Base-by-base conservation (phyloP, 495 filamentous ascomycete species). In the Penicillium maclennaniae region DNA sequence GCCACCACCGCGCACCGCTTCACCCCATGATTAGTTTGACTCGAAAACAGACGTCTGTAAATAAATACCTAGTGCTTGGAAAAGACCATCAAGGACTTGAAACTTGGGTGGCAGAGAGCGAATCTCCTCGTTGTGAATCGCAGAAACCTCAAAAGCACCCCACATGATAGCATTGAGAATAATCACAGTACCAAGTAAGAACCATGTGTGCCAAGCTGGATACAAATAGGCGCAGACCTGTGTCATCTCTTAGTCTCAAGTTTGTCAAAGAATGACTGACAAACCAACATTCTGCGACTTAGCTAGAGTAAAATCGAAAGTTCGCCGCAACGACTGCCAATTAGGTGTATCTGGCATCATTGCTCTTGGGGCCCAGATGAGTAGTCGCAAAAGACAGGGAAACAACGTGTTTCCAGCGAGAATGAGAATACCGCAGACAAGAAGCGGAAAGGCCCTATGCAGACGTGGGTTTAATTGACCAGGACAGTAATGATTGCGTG, bases 361-460 rank as follows among this genome's bases (percentile, higher is more conserved):
- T 55, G 59, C 68, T 56, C 69, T 67, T 43, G 84, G 71, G 8
- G 66, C 65, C 87, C 86, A 93, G 3, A 93, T 62, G 8, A 82
- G 81, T 7, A 91, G 69, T 15, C 89, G 75, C 19, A 95, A 69
- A 55, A 92, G 86, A 44, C 90, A 76, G 0, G 89, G 89, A 54
- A 87, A 88, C 66, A 65, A 76, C 3, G 90, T 92, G 53, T 93
- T 95, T 20, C 91, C 91, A 14, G 88, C 87, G 16, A 95, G 75
- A 43, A 92, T 91, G 51, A 95, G 65, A 14, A 87, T 59, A 23
- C 79, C 79, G 81, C 88, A 87, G 21, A 83, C 83, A 20, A 93
- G 69, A 17, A 96, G 76, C 10, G 88, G 79, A 66, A 87, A 91
- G 0, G 62, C 41, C 26, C 68, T 71, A 45, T 3, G n/a, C 26